Evolutionary conservation across 1,139 yeast species (phyloP).

Genomic region (Geotrichum reessii): DNA sequence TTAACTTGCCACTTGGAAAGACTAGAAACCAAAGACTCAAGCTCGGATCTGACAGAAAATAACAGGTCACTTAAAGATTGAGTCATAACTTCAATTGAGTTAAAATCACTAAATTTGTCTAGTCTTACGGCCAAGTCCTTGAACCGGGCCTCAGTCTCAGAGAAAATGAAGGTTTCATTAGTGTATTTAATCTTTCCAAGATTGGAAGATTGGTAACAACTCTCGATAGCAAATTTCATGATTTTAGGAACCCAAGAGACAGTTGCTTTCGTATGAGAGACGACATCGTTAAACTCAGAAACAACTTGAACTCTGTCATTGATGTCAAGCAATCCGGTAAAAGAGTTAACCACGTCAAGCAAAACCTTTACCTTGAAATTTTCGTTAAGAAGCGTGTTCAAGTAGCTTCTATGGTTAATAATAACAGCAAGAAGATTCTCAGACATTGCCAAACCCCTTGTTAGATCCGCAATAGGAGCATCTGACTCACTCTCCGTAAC

Average conservation of each 20-base stretch:
- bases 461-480: constrained; percentile 68
- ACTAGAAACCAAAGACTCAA: neutral
- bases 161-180: constrained; percentile 14
- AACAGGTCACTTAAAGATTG: constrained; percentile 15
- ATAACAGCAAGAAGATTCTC: constrained; percentile 61
- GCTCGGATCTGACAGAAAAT: constrained; percentile 9
- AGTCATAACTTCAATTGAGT: constrained; percentile 11
- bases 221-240: constrained; percentile 19
- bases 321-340: constrained; percentile 26
- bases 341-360: constrained; percentile 13
- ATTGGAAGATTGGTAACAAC: constrained; percentile 12
- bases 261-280: constrained; percentile 3
- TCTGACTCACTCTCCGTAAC: constrained; percentile 58
- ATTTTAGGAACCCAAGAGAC: constrained; percentile 24
- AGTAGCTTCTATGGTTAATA: constrained; percentile 32
- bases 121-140: constrained; percentile 17
- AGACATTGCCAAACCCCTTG: constrained; percentile 69
- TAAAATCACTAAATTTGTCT: constrained; percentile 6
- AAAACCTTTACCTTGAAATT: constrained; percentile 11
- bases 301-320: constrained; percentile 21
- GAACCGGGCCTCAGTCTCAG: constrained; percentile 17
- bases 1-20: constrained; percentile 14
- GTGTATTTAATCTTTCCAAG: constrained; percentile 15
- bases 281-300: constrained; percentile 2
- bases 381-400: constrained; percentile 9